These are phyloP conservation scores for Scedosporium boydii DNA, from an alignment of 2,329 filamentous ascomycete species.

Conservation along the genomic window DNA sequence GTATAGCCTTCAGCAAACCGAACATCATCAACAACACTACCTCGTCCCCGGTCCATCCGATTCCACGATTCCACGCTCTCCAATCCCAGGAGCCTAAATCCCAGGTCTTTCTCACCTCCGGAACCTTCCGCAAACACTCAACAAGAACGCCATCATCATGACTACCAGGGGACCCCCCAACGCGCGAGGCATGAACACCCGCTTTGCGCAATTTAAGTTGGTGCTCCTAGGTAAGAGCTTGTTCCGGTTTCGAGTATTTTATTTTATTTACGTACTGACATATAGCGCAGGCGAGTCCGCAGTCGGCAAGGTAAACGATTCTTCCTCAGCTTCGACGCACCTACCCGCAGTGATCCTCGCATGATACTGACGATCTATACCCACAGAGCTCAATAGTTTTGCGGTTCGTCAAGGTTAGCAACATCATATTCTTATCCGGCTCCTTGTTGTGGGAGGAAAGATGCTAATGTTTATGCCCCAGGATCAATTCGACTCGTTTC, in stretches of 20 bases:
- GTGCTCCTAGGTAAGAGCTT: slow-evolving; percentile 74
- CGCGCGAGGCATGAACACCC: slow-evolving; percentile 59
- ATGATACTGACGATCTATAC: slow-evolving; percentile 13
- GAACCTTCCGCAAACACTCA: not conserved
- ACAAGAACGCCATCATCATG: slow-evolving; percentile 45
- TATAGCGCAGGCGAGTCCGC: slow-evolving; percentile 74
- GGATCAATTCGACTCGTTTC: slow-evolving; percentile 98
- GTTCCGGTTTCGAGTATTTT: not conserved
- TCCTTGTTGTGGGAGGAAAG: not conserved
- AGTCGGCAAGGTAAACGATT: slow-evolving; percentile 78
- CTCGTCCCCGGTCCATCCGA: not conserved
- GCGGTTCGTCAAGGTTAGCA: slow-evolving; percentile 86
- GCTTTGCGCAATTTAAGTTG: slow-evolving; percentile 98
- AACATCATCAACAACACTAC: not conserved
- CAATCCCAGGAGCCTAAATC: not conserved
- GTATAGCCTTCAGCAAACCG: not conserved
- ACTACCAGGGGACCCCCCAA: slow-evolving; percentile 68
- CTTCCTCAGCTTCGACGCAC: not conserved
- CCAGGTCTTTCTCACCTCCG: not conserved
- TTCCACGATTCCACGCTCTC: not conserved
- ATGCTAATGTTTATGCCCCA: slow-evolving; percentile 24
- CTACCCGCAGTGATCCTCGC: not conserved
- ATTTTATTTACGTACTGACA: slow-evolving; percentile 1
- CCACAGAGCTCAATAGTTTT: slow-evolving; percentile 87
- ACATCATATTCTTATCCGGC: not conserved